Base-by-base conservation (phyloP, 2,329 filamentous ascomycete genomes). In the Monosporascus sp. region DNA sequence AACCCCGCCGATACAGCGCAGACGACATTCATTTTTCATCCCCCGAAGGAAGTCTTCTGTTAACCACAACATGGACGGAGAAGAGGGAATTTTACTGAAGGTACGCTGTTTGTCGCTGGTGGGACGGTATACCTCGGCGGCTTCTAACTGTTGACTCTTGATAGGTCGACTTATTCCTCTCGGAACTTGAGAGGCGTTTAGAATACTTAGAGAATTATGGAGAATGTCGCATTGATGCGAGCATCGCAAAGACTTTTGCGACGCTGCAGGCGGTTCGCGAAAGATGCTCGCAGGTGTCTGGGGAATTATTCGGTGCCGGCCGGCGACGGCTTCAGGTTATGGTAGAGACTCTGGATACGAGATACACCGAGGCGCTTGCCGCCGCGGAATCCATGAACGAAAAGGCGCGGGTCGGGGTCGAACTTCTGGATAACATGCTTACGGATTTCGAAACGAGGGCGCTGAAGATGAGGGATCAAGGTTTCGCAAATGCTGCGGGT, bases 141-240 rank as follows among this genome's bases (percentile, higher is more conserved):
- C 6, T 15, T 15, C 18, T n/a, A 20, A 48, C 31, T 52, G 39
- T 54, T 61, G 51, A 62, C 52, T 41, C 9, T 35, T 20, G 15
- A 49, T 57, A 87, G 83, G 82, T 94, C 49, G 90, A 94, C 65
- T 73, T 88, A 49, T 94, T 95, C 69, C 78, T 99, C 52, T 81
- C 86, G 39, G 91, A 97, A 68, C 79, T 99, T 44, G 92, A 95
- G 71, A 82, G 88, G 60, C 84, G 93, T 51, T 77, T 99, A 47
- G 91, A 95, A 65, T 88, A 90, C 69, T 81, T 97, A 47, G 94
- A 99, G 71, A 85, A 83, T 58, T 96, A 96, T 65, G 87, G 89
- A 58, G 90, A 95, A 65, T 73, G 91, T 54, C 87, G 87, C 56
- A 80, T 95, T 61, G 94, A 99, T 69, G 80, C 87, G 45, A 89